Conservation (phyloP, 768 basidiomycete genomes). For the Hygrocybe punicea region DNA sequence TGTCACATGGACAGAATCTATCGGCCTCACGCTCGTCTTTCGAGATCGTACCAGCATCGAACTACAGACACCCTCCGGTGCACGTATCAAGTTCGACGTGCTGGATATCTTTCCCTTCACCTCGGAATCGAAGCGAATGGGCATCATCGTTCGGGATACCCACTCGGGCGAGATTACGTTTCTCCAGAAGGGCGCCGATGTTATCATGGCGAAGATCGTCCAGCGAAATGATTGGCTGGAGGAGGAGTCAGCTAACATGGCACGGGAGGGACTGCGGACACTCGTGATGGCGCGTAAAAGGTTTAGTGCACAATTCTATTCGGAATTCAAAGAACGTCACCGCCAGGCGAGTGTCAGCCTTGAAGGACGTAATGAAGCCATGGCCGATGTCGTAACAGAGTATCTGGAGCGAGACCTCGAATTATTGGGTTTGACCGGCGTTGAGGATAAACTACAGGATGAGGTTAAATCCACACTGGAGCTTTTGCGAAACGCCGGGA, state of each 20-base stretch:
- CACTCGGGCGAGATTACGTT: conserved; percentile 79
- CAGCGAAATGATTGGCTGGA: conserved; percentile 98
- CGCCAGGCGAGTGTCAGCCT: conserved; percentile 76
- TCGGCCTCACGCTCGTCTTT: conserved; percentile 83
- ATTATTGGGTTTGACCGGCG: conserved; percentile 91
- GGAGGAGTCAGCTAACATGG: conserved; percentile 98
- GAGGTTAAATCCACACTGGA: conserved; percentile 94
- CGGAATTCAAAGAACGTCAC: conserved; percentile 66
- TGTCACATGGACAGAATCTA: conserved; percentile 93
- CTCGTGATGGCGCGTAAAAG: conserved; percentile 87
- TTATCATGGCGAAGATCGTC: conserved; percentile 95
- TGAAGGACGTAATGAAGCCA: conserved; percentile 79
- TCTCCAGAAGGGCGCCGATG: conserved; percentile 95
- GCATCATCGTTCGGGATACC: conserved; percentile 85
- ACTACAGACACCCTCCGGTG: conserved; percentile 67
- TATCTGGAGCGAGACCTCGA: conserved; percentile 88
- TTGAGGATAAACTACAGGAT: conserved; percentile 97
- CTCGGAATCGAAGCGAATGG: conserved; percentile 98
- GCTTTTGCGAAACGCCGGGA: conserved; percentile 87
- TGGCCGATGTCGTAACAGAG: conserved; percentile 68
- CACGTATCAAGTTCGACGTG: conserved; percentile 70
- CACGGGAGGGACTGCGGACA: conserved; percentile 90
- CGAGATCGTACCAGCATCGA: conserved; percentile 92
- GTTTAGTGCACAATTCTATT: conserved; percentile 65
- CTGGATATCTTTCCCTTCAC: conserved; percentile 98